Evolutionary conservation across 768 basidiomycete genomes (phyloP), one percentile per base, ranked within the genome.

Genomic region (Termitomyces sp.): DNA sequence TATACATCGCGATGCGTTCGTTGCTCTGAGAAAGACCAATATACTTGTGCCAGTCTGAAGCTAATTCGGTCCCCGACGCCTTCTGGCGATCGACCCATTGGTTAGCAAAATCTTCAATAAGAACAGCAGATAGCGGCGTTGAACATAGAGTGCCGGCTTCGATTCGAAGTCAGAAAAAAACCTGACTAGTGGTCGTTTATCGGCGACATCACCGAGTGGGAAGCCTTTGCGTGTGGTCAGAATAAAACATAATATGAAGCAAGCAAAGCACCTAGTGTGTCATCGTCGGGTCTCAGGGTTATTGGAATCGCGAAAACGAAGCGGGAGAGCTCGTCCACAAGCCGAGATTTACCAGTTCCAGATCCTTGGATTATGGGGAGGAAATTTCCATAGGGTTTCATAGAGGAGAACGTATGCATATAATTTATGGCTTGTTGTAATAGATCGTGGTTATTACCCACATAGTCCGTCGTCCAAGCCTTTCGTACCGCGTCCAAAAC

Each of bases 351-450:
- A 16, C 46, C 46, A 9, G 46, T 47, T 10, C 46, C 46, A 2
- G 46, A 60, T 22, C 59, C 55, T 20, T 61, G 60, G 6, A 61
- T 57, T 12, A 61, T 61, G 20, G 49, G 2, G 16, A n/a, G 20
- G 3, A 50, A 35, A 4, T 43, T 43, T 3, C 20, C 42, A 5
- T 43, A 43, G 13, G 22, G 44, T 24, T 14, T 24, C 3, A 14
- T 4, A 13, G 9, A 7, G 12, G 14, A 24, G 0, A 22, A 7
- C 3, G 1, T 12, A 3, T 44, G 6, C 43, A 44, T 44, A 5
- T 12, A 3, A 22, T 13, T 6, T 6, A 44, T 13, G 20, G 20
- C 22, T 13, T 10, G 4, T 24, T 22, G 4, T 22, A 44, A 13
- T 12, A 44, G 22, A 22, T 13, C 3, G 12, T 24, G 10, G n/a